Percentiles rank a stretch among this genome's conserved stretches.
Evolutionary conservation across 2,329 filamentous ascomycete genomes (phyloP).

Genomic region (Beauveria rudraprayagi): DNA sequence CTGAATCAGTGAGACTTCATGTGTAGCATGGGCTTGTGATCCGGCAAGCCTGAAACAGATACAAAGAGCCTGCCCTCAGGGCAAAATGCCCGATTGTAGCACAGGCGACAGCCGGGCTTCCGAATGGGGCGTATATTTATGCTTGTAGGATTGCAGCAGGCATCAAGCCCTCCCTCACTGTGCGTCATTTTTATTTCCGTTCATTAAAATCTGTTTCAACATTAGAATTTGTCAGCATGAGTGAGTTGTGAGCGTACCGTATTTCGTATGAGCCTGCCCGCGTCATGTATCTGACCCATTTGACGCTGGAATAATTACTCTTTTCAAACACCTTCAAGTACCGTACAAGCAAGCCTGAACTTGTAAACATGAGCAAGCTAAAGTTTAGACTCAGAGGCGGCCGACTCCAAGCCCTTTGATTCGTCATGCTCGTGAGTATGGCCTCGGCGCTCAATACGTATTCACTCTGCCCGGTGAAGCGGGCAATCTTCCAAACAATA

Average conservation of each 20-base stretch:
- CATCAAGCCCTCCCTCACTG: too few species aligned
- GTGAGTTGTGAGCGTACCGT: slow-evolving; percentile 42
- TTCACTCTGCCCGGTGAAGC: slow-evolving; percentile 97
- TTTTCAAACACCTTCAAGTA: slow-evolving; percentile 99
- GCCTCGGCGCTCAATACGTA: slow-evolving; percentile 93
- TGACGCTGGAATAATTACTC: slow-evolving; percentile 96
- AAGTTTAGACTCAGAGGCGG: slow-evolving; percentile 90
- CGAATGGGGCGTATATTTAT: not conserved
- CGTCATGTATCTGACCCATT: slow-evolving; percentile 99
- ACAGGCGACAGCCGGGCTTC: too few species aligned
- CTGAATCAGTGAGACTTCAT: not conserved
- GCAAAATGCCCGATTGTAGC: too few species aligned
- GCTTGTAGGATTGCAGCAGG: not conserved
- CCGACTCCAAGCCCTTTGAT: slow-evolving; percentile 92
- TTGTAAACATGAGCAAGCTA: slow-evolving; percentile 95
- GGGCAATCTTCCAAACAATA: slow-evolving; percentile 97
- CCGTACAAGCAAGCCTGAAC: slow-evolving; percentile 80
- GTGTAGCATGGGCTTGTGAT: not conserved
- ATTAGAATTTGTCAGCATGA: slow-evolving; percentile 11
- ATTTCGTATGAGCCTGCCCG: slow-evolving; percentile 97
- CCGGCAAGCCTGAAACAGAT: not conserved
- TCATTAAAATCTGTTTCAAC: slow-evolving; percentile 24
- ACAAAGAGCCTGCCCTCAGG: too few species aligned
- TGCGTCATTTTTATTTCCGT: too few species aligned
- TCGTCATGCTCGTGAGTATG: slow-evolving; percentile 90